Base-by-base conservation (phyloP, 805 yeast species). In the Trichomonascus vanleenenianus region DNA sequence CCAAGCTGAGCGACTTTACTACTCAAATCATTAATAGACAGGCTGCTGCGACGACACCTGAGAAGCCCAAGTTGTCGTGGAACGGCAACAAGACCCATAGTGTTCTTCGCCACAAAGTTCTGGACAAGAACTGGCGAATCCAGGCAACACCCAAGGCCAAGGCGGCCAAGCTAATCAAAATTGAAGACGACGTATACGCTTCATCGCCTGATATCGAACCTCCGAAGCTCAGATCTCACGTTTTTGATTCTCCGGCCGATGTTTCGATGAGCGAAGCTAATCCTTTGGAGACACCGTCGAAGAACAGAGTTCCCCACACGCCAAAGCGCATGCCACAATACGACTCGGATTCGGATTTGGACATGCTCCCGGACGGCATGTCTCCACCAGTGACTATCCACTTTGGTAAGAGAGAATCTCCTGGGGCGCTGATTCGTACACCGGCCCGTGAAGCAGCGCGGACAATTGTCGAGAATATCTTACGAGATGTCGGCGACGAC, bases 51-150 rank as follows among this genome's bases (percentile, higher is more conserved):
- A 7, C 37, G 6, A 34, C 37, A 3, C 37, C 37, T n/a, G 34
- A 16, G 27, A 36, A 22, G 27, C 30, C 22, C 41, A 20, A 10
- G 31, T 36, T 2, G 31, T 22, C 14, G 36, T 27, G n/a, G 18
- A 34, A 12, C 36, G 27, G 30, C 30, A 20, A 11, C 33, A 32
- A n/a, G 18, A 25, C 37, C 11, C 37, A 18, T 10, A 49, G 47
- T 22, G 46, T 48, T 10, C 49, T 60, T 12, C 51, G 63, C n/a
- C 65, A 61, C 44, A 59, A 62, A 20, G 62, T 62, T 9, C 52
- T 63, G 39, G 63, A 64, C 46, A 53, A 55, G 40, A 56, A 56
- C 42, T 64, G 64, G 66, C 54, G 57, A n/a, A 41, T 64, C 32
- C 64, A 62, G 46, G 62, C 54, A 6, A 64, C 68, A 7, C 68